phyloP scores from a whole-genome alignment of 106 monocot species.

The Dactylorhiza incarnata region DNA sequence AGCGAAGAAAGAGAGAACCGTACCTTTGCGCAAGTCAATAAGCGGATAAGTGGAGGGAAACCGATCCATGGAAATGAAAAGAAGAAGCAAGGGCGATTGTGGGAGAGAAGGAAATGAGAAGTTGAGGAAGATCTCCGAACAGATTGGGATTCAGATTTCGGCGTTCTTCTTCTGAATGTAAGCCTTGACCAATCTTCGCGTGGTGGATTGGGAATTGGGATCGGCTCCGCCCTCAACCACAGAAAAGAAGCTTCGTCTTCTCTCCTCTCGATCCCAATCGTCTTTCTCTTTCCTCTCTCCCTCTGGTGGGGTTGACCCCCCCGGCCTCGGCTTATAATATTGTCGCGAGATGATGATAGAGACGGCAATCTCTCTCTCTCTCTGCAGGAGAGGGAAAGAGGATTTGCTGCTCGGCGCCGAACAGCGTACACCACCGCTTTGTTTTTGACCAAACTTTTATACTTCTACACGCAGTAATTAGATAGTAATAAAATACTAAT shows the following conservation, averaged over 20 bases:
- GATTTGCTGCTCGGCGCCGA: neutral
- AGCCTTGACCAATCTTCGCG: neutral
- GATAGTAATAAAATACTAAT: too few relatives aligned
- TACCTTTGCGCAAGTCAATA: constrained; percentile 20
- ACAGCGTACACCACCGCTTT: neutral
- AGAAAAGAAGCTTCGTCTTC: constrained; percentile 1
- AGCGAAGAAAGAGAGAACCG: neutral
- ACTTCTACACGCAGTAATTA: too few relatives aligned
- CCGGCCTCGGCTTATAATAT: neutral
- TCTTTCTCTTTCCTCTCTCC: neutral
- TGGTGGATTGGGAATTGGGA: constrained; percentile 1
- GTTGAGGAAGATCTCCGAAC: neutral
- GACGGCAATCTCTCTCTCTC: neutral
- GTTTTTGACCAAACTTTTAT: neutral
- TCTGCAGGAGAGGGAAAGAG: neutral
- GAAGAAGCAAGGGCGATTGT: neutral
- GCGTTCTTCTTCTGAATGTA: constrained; percentile 1
- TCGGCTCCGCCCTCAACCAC: constrained; percentile 1
- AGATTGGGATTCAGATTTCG: neutral
- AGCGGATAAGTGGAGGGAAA: constrained; percentile 12
- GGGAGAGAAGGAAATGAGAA: neutral
- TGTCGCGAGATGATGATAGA: neutral
- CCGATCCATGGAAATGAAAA: constrained; percentile 10
- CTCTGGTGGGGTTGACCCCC: neutral
- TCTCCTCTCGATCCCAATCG: constrained; percentile 4